These are phyloP conservation scores for Phialophora expanda DNA, from an alignment of 2,329 filamentous ascomycete genomes.

Conservation along the genomic window DNA sequence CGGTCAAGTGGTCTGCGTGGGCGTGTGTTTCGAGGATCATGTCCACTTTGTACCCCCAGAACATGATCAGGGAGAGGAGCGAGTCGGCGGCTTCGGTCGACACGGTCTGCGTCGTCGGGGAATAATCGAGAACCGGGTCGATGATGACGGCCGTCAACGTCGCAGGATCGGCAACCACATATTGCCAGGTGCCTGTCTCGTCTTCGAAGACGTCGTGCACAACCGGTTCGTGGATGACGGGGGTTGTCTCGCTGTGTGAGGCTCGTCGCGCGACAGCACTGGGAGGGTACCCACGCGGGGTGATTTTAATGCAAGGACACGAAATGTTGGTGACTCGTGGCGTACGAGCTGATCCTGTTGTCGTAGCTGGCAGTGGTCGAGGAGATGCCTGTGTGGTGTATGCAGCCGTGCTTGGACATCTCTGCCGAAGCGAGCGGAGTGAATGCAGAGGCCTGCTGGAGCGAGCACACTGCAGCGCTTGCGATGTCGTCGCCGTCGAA, in stretches of 20 bases:
- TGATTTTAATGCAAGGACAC: background rate
- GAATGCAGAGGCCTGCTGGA: background rate
- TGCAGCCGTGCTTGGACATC: background rate
- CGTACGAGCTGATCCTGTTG: background rate
- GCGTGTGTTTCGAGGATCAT: slow-evolving; percentile 67
- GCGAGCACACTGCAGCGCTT: background rate
- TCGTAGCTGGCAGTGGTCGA: background rate
- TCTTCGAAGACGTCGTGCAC: slow-evolving; percentile 46
- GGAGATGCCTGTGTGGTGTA: background rate
- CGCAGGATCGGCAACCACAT: slow-evolving; percentile 61
- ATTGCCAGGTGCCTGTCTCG: slow-evolving; percentile 64
- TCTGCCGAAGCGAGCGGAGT: background rate
- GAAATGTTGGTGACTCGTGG: background rate
- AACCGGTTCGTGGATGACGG: background rate
- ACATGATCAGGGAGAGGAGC: slow-evolving; percentile 53
- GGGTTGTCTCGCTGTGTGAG: slow-evolving; percentile 6
- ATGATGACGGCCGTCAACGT: slow-evolving; percentile 62
- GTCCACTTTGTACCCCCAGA: slow-evolving; percentile 56
- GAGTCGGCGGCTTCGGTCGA: slow-evolving; percentile 60
- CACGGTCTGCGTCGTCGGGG: slow-evolving; percentile 52
- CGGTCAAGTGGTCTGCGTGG: slow-evolving; percentile 66
- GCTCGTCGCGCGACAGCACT: background rate
- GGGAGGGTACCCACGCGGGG: background rate
- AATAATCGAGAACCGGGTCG: slow-evolving; percentile 66
- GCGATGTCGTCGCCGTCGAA: background rate